A percentile compares a stretch with the other conserved stretches of the same genome.
These are phyloP conservation scores for Silene latifolia DNA, from an alignment of 148 eudicot genomes.

Conservation along the genomic window DNA sequence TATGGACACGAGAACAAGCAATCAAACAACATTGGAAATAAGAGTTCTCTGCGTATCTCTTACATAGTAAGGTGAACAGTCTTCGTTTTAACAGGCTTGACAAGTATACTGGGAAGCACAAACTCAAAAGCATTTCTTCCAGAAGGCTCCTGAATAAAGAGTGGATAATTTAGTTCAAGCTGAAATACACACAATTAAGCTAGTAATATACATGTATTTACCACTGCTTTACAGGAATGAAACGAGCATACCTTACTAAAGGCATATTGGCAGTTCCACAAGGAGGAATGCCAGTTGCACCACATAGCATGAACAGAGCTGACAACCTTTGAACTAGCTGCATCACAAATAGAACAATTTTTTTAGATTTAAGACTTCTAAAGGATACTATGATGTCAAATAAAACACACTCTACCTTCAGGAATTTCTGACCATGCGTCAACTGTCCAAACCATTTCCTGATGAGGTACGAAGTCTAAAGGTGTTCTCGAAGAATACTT, in stretches of 20 bases:
- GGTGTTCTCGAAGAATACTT: constrained; percentile 74
- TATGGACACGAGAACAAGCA: background rate
- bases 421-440: constrained; percentile 52
- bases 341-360: constrained; percentile 18
- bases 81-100: constrained; percentile 51
- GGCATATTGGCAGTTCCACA: constrained; percentile 51
- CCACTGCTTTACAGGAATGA: background rate
- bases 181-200: background rate
- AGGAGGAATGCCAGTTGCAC: constrained; percentile 84
- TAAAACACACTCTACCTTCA: constrained; percentile 44
- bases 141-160: constrained; percentile 34
- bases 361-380: constrained; percentile 3
- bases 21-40: background rate
- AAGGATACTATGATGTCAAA: constrained; percentile 7
- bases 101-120: constrained; percentile 50
- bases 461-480: constrained; percentile 67
- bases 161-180: background rate
- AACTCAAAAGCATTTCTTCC: constrained; percentile 28
- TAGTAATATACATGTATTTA: background rate
- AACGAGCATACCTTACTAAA: constrained; percentile 40
- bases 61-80: constrained; percentile 49
- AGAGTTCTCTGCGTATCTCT: constrained; percentile 13
- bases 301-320: constrained; percentile 74
- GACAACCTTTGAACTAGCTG: constrained; percentile 49
- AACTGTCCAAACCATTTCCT: constrained; percentile 59